Conservation (phyloP, 139 green algal genomes). For the Nannochloris sp. region DNA sequence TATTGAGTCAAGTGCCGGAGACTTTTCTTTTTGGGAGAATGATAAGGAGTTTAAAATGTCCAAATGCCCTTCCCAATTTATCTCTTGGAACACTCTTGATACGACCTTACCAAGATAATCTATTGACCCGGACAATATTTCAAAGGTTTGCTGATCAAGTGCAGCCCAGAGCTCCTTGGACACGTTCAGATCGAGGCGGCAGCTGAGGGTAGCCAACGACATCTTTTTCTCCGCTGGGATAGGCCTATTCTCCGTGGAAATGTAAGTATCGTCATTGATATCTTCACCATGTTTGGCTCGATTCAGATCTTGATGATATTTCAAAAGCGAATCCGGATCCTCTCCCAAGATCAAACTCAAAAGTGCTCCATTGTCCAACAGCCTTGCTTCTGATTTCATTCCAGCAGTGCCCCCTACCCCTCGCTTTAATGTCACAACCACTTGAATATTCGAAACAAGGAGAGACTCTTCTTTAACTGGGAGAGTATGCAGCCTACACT, state of each 20-base stretch:
- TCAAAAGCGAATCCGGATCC: not conserved
- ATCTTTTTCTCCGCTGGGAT: constrained; percentile 13
- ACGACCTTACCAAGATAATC: not conserved
- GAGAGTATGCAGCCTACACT: not conserved
- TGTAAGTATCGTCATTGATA: not conserved
- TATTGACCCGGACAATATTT: not conserved
- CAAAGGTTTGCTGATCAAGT: too few relatives aligned
- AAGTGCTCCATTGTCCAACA: constrained; percentile 14
- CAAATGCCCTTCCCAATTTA: not conserved
- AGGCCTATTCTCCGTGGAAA: not conserved
- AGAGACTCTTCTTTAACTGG: not conserved
- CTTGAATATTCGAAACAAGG: constrained; percentile 28
- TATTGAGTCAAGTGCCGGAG: too few relatives aligned
- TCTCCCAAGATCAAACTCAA: constrained; percentile 21
- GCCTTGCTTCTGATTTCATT: constrained; percentile 29
- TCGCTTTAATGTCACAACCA: constrained; percentile 36
- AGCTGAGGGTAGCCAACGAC: constrained; percentile 46
- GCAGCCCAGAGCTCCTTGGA: constrained; percentile 22
- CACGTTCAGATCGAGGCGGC: constrained; percentile 52
- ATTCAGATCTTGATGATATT: constrained; percentile 12
- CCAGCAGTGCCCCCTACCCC: constrained; percentile 55
- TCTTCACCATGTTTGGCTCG: not conserved
- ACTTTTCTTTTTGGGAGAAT: too few relatives aligned
- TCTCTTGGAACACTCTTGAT: not conserved
- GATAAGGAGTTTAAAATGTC: too few relatives aligned